phyloP scores from a whole-genome alignment of 1,284 basidiomycete genomes.

The Ustilago vetiveriae region DNA sequence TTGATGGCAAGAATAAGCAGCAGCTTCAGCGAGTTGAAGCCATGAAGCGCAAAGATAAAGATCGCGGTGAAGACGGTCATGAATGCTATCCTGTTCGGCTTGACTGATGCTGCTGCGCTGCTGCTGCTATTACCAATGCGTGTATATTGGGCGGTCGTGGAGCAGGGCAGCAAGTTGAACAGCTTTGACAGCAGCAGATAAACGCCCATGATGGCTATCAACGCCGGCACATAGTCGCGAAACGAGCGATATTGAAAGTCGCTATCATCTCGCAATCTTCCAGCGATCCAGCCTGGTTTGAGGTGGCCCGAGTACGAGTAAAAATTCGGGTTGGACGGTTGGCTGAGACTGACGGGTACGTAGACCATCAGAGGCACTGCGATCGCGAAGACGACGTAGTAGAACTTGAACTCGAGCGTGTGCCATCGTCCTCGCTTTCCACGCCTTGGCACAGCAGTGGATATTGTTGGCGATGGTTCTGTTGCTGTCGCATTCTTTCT shows the following conservation, averaged over 20 bases:
- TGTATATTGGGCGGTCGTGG: constrained; percentile 9
- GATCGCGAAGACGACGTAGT: constrained; percentile 75
- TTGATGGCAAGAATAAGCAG: constrained; percentile 77
- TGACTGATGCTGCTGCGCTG: background rate
- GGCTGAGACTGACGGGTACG: constrained; percentile 81
- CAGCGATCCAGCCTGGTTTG: constrained; percentile 71
- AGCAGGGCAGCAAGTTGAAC: constrained; percentile 21
- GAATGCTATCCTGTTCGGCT: constrained; percentile 71
- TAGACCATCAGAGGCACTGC: constrained; percentile 82
- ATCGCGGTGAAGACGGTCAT: constrained; percentile 73
- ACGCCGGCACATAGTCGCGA: constrained; percentile 63
- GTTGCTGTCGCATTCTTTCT: constrained; percentile 1
- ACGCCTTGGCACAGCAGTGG: background rate
- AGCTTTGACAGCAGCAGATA: constrained; percentile 64
- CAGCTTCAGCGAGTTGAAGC: constrained; percentile 83
- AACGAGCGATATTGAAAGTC: constrained; percentile 69
- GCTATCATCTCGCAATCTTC: constrained; percentile 67
- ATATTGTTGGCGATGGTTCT: constrained; percentile 1
- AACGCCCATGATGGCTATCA: constrained; percentile 55
- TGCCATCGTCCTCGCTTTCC: constrained; percentile 73
- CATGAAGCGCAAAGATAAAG: constrained; percentile 84
- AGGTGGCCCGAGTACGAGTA: constrained; percentile 73
- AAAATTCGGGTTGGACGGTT: constrained; percentile 79
- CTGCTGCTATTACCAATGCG: constrained; percentile 3
- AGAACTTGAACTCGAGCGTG: constrained; percentile 83